Conservation (phyloP, 768 basidiomycete species). For the Leccinum fibrillosum region DNA sequence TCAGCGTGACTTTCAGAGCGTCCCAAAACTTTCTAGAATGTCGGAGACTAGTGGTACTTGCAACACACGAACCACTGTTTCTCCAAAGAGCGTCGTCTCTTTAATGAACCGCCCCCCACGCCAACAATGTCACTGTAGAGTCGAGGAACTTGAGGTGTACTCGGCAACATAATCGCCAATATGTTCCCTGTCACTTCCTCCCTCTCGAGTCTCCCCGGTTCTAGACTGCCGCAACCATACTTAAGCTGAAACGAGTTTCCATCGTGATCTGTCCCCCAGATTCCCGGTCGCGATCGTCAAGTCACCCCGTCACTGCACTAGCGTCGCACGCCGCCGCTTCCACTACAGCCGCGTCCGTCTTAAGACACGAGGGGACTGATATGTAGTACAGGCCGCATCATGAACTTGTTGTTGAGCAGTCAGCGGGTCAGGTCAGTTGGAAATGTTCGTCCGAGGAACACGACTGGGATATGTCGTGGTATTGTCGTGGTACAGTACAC, state of each 20-base stretch:
- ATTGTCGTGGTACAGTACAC: too few species aligned
- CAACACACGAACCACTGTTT: background rate
- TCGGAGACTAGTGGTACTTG: too few species aligned
- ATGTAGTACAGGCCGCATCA: background rate
- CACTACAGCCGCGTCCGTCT: too few species aligned
- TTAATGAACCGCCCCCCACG: background rate
- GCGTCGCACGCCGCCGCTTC: background rate
- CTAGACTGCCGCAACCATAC: background rate
- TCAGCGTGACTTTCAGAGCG: background rate
- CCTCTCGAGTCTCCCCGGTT: background rate
- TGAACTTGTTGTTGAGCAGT: background rate
- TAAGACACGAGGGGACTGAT: background rate
- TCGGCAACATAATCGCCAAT: background rate
- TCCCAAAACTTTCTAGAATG: background rate
- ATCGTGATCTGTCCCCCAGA: background rate
- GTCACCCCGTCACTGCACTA: background rate
- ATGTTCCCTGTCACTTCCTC: background rate
- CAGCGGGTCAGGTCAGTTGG: background rate
- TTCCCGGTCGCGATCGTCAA: background rate
- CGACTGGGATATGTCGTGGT: background rate
- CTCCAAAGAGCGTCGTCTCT: background rate
- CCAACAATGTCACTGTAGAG: too few species aligned
- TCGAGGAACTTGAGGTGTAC: too few species aligned
- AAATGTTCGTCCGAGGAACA: background rate
- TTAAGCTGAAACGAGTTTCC: background rate